Evolutionary conservation across 2,329 filamentous ascomycete species (phyloP).

Genomic region (Ophiostoma novo-ulmi): DNA sequence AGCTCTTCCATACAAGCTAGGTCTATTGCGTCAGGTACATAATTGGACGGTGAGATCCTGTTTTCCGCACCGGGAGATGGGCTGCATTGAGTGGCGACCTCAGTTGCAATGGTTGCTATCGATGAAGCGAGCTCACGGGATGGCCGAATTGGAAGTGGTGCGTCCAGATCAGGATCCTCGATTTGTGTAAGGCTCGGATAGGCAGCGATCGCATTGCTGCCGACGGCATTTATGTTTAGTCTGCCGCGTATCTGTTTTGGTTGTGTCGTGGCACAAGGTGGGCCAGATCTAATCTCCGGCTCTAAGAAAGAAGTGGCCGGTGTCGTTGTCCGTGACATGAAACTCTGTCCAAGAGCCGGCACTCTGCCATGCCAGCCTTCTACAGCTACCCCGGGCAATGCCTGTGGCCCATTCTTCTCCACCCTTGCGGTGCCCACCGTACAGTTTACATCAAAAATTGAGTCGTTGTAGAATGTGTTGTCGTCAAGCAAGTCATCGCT

Average conservation of each 20-base stretch:
- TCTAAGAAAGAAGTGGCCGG: neutral
- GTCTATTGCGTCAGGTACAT: neutral
- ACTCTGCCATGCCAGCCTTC: neutral
- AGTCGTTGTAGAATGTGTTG: neutral
- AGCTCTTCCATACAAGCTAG: neutral
- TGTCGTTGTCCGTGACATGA: neutral
- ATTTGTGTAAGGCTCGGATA: neutral
- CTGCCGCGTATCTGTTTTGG: neutral
- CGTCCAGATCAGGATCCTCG: neutral
- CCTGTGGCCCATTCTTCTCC: neutral
- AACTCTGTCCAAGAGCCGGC: neutral
- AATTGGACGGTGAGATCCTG: neutral
- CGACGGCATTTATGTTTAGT: neutral
- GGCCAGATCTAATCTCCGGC: neutral
- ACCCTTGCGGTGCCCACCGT: neutral
- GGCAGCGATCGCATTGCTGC: neutral
- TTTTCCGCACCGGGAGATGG: neutral
- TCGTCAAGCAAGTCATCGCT: neutral
- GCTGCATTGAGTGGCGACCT: neutral
- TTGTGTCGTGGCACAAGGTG: neutral
- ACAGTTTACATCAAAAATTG: neutral
- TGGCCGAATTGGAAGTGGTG: neutral
- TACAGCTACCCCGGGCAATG: neutral
- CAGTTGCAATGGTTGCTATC: neutral
- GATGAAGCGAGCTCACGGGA: neutral